These are phyloP conservation scores for Durusdinium trenchii DNA, from an alignment of 73 alveolate genomes.

Conservation along the genomic window DNA sequence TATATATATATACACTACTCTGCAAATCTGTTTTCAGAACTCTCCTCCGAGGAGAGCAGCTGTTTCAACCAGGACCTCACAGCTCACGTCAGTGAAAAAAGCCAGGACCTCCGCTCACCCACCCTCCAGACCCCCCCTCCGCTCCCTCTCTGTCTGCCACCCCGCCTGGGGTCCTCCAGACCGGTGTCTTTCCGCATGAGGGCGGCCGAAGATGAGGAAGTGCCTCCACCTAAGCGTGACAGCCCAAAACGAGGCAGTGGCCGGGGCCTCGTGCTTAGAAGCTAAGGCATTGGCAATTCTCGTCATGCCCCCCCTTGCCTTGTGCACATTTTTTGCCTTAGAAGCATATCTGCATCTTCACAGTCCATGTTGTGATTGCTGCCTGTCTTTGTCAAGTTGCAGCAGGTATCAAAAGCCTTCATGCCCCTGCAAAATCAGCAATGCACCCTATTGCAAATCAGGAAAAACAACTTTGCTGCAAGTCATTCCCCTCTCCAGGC, in stretches of 20 bases:
- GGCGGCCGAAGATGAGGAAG: constrained; percentile 9
- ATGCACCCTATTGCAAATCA: too few relatives aligned
- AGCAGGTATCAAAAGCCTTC: constrained; percentile 93
- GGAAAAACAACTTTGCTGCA: background rate
- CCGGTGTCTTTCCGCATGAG: constrained; percentile 9
- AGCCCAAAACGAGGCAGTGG: too few relatives aligned
- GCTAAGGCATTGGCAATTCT: constrained; percentile 19
- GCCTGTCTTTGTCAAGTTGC: background rate
- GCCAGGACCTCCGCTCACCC: background rate
- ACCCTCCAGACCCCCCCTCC: background rate
- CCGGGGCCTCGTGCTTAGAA: background rate
- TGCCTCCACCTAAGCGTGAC: constrained; percentile 27
- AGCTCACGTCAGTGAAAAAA: background rate
- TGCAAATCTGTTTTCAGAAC: too few relatives aligned
- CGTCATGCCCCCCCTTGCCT: constrained; percentile 89
- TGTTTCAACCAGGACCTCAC: constrained; percentile 14
- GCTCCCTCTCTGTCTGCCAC: background rate
- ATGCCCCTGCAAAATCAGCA: constrained; percentile 35
- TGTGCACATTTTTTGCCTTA: constrained; percentile 81
- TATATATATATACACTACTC: too few relatives aligned
- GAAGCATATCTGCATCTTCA: too few relatives aligned
- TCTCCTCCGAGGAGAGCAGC: constrained; percentile 42
- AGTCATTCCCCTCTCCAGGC: background rate
- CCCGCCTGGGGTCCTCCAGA: constrained; percentile 52
- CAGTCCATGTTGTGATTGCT: background rate